These are phyloP conservation scores for Aspergillus panamensis DNA, from an alignment of 495 filamentous ascomycete species.

Conservation along the genomic window DNA sequence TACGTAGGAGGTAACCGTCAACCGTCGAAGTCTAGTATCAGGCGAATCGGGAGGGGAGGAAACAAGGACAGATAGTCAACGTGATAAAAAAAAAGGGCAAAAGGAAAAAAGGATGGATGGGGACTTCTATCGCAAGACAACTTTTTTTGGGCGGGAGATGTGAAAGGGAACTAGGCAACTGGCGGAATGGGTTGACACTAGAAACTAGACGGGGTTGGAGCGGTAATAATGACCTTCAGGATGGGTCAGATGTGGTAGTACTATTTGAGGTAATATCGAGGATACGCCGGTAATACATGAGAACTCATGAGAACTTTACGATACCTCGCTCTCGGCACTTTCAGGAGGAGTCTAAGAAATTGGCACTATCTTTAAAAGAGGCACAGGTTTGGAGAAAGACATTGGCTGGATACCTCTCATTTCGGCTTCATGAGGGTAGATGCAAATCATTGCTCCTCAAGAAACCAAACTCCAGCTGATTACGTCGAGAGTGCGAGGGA, in stretches of 20 bases:
- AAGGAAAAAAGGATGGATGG: constrained; percentile 3
- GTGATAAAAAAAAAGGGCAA: not conserved
- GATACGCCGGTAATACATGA: not conserved
- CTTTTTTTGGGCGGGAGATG: not conserved
- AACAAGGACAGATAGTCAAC: not conserved
- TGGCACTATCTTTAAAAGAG: too few relatives aligned
- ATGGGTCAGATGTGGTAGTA: not conserved
- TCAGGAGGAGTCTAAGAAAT: too few relatives aligned
- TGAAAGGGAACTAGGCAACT: constrained; percentile 14
- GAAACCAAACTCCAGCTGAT: not conserved
- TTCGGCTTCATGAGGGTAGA: too few relatives aligned
- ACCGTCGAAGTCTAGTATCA: constrained; percentile 9
- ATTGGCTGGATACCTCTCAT: too few relatives aligned
- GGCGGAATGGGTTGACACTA: constrained; percentile 15
- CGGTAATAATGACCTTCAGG: constrained; percentile 12
- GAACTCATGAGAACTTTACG: not conserved
- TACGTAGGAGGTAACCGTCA: constrained; percentile 24
- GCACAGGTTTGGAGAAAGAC: too few relatives aligned
- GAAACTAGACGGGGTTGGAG: constrained; percentile 11
- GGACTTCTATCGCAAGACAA: not conserved
- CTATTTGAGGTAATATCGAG: not conserved
- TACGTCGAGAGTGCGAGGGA: constrained; percentile 12
- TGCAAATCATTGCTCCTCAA: not conserved
- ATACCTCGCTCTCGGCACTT: not conserved
- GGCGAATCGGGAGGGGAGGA: not conserved